A percentile compares a stretch with the other conserved stretches of the same genome.
Evolutionary conservation across 352 stramenopile genomes (phyloP).

Genomic region (Globisporangium iwayamae): DNA sequence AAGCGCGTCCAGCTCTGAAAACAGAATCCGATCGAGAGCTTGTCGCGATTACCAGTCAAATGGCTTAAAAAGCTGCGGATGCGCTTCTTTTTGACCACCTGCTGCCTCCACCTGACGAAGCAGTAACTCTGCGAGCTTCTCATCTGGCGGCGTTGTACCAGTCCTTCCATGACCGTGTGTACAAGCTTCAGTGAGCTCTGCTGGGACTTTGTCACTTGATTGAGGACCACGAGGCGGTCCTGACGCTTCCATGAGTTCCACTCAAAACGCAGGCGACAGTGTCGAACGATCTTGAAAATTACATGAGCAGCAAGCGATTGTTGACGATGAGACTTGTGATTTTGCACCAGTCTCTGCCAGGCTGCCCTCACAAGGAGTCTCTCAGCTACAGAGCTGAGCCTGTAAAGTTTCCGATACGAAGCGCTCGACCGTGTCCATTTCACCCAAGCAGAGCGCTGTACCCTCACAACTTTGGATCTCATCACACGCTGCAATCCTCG

Average conservation of each 20-base stretch:
- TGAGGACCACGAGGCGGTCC: background rate
- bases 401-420: background rate
- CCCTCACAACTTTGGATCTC: background rate
- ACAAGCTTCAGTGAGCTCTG: constrained; percentile 9
- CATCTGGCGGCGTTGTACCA: background rate
- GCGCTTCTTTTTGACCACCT: background rate
- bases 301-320: background rate
- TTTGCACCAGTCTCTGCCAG: constrained; percentile 2
- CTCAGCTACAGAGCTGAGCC: background rate
- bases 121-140: background rate
- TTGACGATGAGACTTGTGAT: background rate
- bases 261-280: constrained; percentile 1
- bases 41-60: background rate
- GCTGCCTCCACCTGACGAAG: constrained; percentile 6
- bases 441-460: background rate
- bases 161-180: background rate
- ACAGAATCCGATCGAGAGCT: background rate
- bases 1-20: constrained; percentile 5
- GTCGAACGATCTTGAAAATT: background rate
- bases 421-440: background rate
- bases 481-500: background rate
- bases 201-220: background rate
- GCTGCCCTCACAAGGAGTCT: background rate
- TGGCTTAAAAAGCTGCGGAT: background rate
- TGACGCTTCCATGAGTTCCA: constrained; percentile 16